Evolutionary conservation across 2,329 filamentous ascomycete genomes (phyloP).

Genomic region (Ustulina deusta): DNA sequence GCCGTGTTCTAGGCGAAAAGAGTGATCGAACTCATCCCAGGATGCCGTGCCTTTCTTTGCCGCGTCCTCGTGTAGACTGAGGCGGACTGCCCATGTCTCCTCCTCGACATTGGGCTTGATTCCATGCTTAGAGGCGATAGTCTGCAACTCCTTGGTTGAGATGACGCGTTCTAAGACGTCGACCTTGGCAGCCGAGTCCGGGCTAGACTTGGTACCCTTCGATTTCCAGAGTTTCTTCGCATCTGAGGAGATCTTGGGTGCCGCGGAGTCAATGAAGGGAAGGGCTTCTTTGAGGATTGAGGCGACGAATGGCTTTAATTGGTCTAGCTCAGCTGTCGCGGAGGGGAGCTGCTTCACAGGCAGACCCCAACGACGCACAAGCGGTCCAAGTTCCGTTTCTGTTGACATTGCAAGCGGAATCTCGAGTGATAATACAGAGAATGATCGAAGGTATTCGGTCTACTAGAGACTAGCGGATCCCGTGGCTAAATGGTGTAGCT

Average conservation of each 20-base stretch:
- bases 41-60: constrained; percentile 65
- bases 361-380: constrained; percentile 67
- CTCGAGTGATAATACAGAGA: constrained; percentile 1
- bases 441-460: not conserved
- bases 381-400: constrained; percentile 56
- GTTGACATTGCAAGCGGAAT: constrained; percentile 37
- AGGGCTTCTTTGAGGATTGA: constrained; percentile 69
- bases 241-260: constrained; percentile 55
- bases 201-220: constrained; percentile 62
- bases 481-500: not conserved
- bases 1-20: constrained; percentile 69
- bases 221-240: constrained; percentile 63
- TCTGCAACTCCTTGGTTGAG: constrained; percentile 57
- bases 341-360: constrained; percentile 61
- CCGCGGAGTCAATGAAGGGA: constrained; percentile 67
- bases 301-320: constrained; percentile 64
- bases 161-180: constrained; percentile 66
- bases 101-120: constrained; percentile 35
- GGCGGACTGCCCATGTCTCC: constrained; percentile 74
- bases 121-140: constrained; percentile 46
- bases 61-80: constrained; percentile 69
- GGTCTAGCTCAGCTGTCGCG: constrained; percentile 53
- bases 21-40: constrained; percentile 72
- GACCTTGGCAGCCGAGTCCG: constrained; percentile 63
- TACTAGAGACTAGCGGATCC: not conserved